phyloP scores from a whole-genome alignment of 495 filamentous ascomycete species.

The Pseudevernia furfuracea region DNA sequence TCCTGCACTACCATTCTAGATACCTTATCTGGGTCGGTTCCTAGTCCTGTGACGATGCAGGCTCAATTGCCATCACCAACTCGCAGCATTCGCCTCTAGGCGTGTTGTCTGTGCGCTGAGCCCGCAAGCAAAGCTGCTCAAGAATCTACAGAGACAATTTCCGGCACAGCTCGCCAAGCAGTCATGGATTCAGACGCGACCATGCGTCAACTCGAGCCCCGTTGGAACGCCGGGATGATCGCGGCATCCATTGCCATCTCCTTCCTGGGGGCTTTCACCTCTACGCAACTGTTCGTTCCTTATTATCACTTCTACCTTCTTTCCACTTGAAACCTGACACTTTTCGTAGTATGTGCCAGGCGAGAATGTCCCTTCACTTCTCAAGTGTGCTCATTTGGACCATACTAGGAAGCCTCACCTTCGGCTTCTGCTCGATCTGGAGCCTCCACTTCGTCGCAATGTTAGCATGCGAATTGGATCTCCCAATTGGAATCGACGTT shows the following conservation, averaged over 20 bases:
- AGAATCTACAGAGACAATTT: background rate
- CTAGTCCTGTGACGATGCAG: background rate
- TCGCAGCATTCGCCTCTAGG: background rate
- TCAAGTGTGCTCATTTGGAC: slow-evolving; percentile 26
- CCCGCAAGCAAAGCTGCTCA: background rate
- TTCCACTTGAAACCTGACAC: background rate
- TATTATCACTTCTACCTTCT: background rate
- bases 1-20: background rate
- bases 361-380: slow-evolving; percentile 23
- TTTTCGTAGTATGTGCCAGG: slow-evolving; percentile 26
- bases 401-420: slow-evolving; percentile 25
- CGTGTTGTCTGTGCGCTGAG: background rate
- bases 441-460: slow-evolving; percentile 29
- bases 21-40: background rate
- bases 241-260: slow-evolving; percentile 28
- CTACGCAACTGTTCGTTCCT: slow-evolving; percentile 26
- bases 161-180: background rate
- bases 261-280: slow-evolving; percentile 29
- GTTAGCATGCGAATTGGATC: slow-evolving; percentile 30
- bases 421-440: slow-evolving; percentile 31
- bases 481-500: slow-evolving; percentile 25
- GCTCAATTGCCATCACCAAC: background rate
- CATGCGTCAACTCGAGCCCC: slow-evolving; percentile 19
- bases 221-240: slow-evolving; percentile 27
- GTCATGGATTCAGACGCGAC: background rate